Conservation (phyloP, 495 filamentous ascomycete genomes). For the Hypoxylon crocopeplum region DNA sequence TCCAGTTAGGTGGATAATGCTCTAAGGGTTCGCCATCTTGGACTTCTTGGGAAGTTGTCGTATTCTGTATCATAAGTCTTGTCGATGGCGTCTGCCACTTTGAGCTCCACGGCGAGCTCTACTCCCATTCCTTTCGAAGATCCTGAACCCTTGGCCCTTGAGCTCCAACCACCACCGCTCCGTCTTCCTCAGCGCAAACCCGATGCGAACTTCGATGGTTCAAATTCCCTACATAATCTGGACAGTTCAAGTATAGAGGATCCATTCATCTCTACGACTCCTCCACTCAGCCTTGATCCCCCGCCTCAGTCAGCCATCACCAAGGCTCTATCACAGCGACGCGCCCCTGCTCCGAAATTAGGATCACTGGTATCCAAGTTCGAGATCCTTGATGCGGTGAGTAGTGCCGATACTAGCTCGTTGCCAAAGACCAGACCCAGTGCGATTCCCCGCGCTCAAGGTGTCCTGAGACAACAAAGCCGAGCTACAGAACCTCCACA, state of each 20-base stretch:
- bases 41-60: slow-evolving; percentile 33
- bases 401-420: slow-evolving; percentile 24
- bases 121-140: slow-evolving; percentile 17
- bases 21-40: slow-evolving; percentile 19
- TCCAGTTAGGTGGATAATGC: slow-evolving; percentile 11
- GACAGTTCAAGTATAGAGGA: not conserved
- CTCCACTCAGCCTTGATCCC: not conserved
- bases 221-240: slow-evolving; percentile 2
- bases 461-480: not conserved
- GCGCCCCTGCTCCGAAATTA: slow-evolving; percentile 30
- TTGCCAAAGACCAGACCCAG: slow-evolving; percentile 12
- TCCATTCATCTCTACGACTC: not conserved
- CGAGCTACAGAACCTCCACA: not conserved
- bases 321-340: slow-evolving; percentile 18
- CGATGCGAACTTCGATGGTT: slow-evolving; percentile 18
- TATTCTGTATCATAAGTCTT: slow-evolving; percentile 27
- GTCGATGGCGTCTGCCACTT: slow-evolving; percentile 21
- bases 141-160: slow-evolving; percentile 21
- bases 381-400: slow-evolving; percentile 47
- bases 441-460: slow-evolving; percentile 16
- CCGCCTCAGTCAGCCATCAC: slow-evolving; percentile 5
- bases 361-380: slow-evolving; percentile 50
- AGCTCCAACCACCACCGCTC: slow-evolving; percentile 43
- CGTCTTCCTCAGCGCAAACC: slow-evolving; percentile 36
- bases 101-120: slow-evolving; percentile 14